A percentile compares a stretch with the other conserved stretches of the same genome.
Evolutionary conservation across 257 asterid species (phyloP).

Genomic region (Solanum arcanum): DNA sequence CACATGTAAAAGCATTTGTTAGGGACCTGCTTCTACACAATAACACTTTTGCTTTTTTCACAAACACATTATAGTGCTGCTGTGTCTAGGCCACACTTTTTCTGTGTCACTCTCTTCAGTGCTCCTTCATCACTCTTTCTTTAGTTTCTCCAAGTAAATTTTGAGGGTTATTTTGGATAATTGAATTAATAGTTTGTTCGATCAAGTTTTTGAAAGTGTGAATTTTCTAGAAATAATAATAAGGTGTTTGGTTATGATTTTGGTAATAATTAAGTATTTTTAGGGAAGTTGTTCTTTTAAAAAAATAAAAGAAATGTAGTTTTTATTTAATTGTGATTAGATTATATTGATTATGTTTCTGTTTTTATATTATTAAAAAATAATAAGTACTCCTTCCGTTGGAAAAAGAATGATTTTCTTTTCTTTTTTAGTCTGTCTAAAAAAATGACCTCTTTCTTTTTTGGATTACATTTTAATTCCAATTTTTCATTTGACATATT

Average conservation of each 20-base stretch:
- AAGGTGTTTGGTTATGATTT: background rate
- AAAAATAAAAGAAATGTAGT: too few species aligned
- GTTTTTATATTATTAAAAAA: too few species aligned
- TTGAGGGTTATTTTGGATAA: background rate
- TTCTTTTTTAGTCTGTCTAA: too few species aligned
- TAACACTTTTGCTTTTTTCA: constrained; percentile 9
- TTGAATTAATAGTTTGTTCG: background rate
- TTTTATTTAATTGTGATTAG: too few species aligned
- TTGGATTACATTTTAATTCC: too few species aligned
- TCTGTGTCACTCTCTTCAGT: background rate
- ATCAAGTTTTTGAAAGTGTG: too few species aligned
- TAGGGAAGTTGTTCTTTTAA: too few species aligned
- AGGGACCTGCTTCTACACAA: background rate
- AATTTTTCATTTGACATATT: fast-evolving
- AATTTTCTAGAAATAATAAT: too few species aligned
- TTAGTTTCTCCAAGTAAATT: background rate
- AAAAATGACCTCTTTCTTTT: fast-evolving
- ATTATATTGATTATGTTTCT: too few species aligned
- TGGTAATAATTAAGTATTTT: too few species aligned
- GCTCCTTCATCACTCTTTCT: background rate
- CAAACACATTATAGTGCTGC: background rate
- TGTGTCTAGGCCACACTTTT: background rate
- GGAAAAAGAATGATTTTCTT: fast-evolving
- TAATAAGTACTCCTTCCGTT: too few species aligned
- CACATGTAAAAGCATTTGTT: background rate